A percentile compares a stretch with the other conserved stretches of the same genome.
Evolutionary conservation across 148 eudicot genomes (phyloP).

Genomic region (Polygonum maritimum): DNA sequence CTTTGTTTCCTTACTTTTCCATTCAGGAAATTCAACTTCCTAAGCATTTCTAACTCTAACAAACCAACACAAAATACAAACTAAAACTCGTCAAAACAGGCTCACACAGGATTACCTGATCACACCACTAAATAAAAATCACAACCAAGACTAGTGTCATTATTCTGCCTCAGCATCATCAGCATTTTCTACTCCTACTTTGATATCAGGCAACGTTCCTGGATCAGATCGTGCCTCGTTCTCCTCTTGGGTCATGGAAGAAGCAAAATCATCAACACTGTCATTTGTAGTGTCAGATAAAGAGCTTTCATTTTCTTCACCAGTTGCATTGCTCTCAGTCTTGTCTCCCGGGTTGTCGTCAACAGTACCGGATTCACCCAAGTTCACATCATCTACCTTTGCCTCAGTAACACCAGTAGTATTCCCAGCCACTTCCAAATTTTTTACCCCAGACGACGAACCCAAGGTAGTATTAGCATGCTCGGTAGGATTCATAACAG

Average conservation of each 20-base stretch:
- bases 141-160: slow-evolving; percentile 2
- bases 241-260: slow-evolving; percentile 33
- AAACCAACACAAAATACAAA: slow-evolving; percentile 3
- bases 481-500: slow-evolving; percentile 17
- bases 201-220: slow-evolving; percentile 54
- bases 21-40: neutral
- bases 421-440: slow-evolving; percentile 14
- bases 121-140: neutral
- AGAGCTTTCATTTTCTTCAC: slow-evolving; percentile 27
- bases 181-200: slow-evolving; percentile 39
- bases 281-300: slow-evolving; percentile 20
- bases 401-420: slow-evolving; percentile 13
- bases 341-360: slow-evolving; percentile 18
- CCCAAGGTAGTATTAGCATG: slow-evolving; percentile 16
- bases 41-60: slow-evolving; percentile 1
- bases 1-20: neutral
- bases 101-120: slow-evolving; percentile 7
- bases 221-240: slow-evolving; percentile 38
- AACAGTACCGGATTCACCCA: slow-evolving; percentile 2
- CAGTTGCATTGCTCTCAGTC: slow-evolving; percentile 19
- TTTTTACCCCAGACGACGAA: slow-evolving; percentile 19
- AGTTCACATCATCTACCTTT: slow-evolving; percentile 11
- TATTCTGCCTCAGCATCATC: slow-evolving; percentile 52
- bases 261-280: slow-evolving; percentile 43
- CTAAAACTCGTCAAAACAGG: neutral